Evolutionary conservation across 2,329 filamentous ascomycete genomes (phyloP).

Genomic region (Penicillium expansum): DNA sequence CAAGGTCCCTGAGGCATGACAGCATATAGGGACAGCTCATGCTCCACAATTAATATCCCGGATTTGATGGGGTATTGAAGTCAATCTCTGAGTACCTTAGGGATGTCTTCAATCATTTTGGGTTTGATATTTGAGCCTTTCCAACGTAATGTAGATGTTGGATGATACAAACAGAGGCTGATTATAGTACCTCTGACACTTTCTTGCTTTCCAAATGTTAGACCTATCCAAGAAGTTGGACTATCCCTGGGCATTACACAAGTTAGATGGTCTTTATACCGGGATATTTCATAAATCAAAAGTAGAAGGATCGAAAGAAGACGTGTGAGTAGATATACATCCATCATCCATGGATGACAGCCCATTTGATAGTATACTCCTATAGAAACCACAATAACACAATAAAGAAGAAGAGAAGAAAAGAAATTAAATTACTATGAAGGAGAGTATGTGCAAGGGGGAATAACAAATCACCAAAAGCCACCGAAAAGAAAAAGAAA

Average conservation of each 20-base stretch:
- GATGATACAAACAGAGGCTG: not conserved
- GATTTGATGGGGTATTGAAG: slow-evolving; percentile 2
- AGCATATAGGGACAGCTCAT: not conserved
- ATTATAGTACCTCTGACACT: not conserved
- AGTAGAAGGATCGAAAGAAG: not conserved
- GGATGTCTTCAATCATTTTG: not conserved
- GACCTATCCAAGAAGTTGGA: too few species aligned
- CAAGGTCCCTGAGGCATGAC: slow-evolving; percentile 31
- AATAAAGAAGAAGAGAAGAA: not conserved
- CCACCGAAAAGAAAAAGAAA: not conserved
- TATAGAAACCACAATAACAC: too few species aligned
- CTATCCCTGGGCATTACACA: too few species aligned
- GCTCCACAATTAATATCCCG: slow-evolving; percentile 6
- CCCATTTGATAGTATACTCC: too few species aligned
- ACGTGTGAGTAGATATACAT: too few species aligned
- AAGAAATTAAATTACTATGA: slow-evolving; percentile 14
- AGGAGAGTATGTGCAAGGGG: not conserved
- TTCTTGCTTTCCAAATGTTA: too few species aligned
- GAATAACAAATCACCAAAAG: slow-evolving; percentile 2
- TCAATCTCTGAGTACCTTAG: slow-evolving; percentile 29
- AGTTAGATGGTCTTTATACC: not conserved
- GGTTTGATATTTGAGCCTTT: too few species aligned
- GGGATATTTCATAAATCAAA: not conserved
- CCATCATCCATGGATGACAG: not conserved
- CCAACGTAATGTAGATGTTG: not conserved